These are phyloP conservation scores for Xerocomus spinulosus DNA, from an alignment of 768 basidiomycete genomes.

Conservation along the genomic window DNA sequence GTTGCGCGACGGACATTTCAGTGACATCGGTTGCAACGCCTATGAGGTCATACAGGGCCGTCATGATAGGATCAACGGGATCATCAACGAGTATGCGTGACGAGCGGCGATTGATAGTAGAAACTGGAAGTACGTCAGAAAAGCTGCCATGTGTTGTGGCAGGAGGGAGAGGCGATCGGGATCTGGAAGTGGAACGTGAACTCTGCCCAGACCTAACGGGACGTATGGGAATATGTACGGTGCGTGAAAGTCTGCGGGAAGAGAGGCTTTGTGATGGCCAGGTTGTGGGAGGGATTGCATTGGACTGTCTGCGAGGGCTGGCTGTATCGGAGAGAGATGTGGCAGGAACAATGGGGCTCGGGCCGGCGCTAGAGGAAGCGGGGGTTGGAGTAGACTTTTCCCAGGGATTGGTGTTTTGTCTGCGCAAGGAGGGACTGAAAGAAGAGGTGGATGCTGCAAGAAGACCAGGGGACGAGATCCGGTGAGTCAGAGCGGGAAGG, in stretches of 20 bases:
- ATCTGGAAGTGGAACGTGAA: slow-evolving; percentile 93
- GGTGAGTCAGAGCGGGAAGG: slow-evolving; percentile 47
- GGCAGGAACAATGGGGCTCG: slow-evolving; percentile 58
- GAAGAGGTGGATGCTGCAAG: slow-evolving; percentile 64
- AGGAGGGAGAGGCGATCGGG: slow-evolving; percentile 85
- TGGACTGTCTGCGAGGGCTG: slow-evolving; percentile 61
- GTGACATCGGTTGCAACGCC: slow-evolving; percentile 88
- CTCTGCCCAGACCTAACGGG: slow-evolving; percentile 70
- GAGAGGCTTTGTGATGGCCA: slow-evolving; percentile 55
- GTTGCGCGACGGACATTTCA: slow-evolving; percentile 83
- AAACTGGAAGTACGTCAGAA: slow-evolving; percentile 45
- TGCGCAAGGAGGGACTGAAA: slow-evolving; percentile 62
- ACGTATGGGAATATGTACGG: slow-evolving; percentile 70
- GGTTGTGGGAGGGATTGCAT: slow-evolving; percentile 43
- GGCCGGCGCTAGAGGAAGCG: slow-evolving; percentile 51
- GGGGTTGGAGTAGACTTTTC: slow-evolving; percentile 50
- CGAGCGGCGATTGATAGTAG: slow-evolving; percentile 61
- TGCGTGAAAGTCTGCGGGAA: slow-evolving; percentile 80
- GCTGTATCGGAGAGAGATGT: slow-evolving; percentile 60
- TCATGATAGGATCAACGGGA: slow-evolving; percentile 86
- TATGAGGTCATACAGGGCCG: slow-evolving; percentile 87
- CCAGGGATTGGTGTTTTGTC: slow-evolving; percentile 63
- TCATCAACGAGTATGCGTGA: slow-evolving; percentile 83
- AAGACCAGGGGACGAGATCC: slow-evolving; percentile 50
- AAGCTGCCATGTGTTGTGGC: slow-evolving; percentile 61